phyloP scores from a whole-genome alignment of 371 early-diverging fungal species.

The Mucor saturninus region DNA sequence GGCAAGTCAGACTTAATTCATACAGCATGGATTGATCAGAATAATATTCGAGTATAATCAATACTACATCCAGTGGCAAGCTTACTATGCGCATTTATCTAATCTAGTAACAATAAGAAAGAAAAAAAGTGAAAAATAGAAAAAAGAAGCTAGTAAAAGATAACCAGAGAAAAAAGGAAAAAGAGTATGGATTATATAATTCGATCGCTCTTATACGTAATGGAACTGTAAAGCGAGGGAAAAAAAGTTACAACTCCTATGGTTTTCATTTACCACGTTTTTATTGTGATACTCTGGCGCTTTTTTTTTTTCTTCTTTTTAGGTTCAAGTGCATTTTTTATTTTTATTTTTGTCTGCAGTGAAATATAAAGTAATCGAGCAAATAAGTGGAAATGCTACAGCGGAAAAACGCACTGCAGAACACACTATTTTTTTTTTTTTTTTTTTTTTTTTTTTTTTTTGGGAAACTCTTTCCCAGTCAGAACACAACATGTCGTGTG shows the following conservation, averaged over 20 bases:
- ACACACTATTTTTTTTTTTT: no score
- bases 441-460: no score
- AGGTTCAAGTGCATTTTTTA: not conserved
- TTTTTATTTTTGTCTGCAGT: no score
- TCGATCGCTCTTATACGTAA: not conserved
- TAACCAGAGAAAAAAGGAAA: not conserved
- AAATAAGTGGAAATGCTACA: no score
- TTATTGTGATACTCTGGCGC: not conserved
- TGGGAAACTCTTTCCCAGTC: no score
- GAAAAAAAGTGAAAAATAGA: not conserved
- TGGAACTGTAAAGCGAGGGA: not conserved
- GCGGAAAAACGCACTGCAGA: no score
- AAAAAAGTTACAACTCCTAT: not conserved
- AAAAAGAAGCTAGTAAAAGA: not conserved
- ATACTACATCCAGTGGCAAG: conserved; percentile 13
- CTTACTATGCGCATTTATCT: not conserved
- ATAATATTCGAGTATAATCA: conserved; percentile 8
- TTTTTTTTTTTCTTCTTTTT: not conserved
- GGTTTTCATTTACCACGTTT: conserved; percentile 6
- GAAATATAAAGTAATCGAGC: no score
- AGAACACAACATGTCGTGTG: no score
- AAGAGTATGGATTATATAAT: conserved; percentile 1
- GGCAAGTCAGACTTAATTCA: conserved; percentile 8
- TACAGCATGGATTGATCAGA: conserved; percentile 6
- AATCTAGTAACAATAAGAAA: not conserved